phyloP scores from a whole-genome alignment of 371 early-diverging fungal genomes.

The Syncephalastrum sp. region DNA sequence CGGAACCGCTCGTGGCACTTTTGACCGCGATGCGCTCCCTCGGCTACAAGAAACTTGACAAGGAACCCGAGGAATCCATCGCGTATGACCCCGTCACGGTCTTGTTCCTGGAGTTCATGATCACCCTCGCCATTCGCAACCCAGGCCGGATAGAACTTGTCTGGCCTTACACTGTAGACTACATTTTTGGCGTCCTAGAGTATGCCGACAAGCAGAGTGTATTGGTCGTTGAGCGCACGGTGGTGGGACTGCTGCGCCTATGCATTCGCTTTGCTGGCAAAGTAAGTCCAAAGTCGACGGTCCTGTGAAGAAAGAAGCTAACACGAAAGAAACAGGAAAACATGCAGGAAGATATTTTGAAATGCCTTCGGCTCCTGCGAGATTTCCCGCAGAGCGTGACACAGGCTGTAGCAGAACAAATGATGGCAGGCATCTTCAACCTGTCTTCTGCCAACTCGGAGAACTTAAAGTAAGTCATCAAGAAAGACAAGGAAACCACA shows the following conservation, averaged over 20 bases:
- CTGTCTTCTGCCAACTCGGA: constrained; percentile 52
- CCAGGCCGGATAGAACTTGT: constrained; percentile 60
- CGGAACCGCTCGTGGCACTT: constrained; percentile 58
- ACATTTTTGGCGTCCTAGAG: constrained; percentile 68
- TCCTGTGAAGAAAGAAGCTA: background rate
- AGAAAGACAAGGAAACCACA: background rate
- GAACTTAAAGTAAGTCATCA: constrained; percentile 38
- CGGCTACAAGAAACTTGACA: constrained; percentile 32
- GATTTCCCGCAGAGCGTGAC: constrained; percentile 67
- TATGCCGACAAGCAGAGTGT: constrained; percentile 70
- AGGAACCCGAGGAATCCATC: constrained; percentile 42
- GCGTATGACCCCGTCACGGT: constrained; percentile 68
- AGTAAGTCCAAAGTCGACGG: constrained; percentile 24
- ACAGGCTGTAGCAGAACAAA: constrained; percentile 71
- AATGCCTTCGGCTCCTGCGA: constrained; percentile 60
- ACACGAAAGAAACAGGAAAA: constrained; percentile 29
- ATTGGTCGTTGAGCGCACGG: constrained; percentile 73
- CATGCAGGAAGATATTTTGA: constrained; percentile 61
- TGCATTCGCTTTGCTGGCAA: constrained; percentile 71
- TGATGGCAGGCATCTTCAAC: constrained; percentile 78
- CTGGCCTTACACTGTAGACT: constrained; percentile 67
- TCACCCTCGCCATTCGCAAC: constrained; percentile 75
- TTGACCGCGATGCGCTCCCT: constrained; percentile 54
- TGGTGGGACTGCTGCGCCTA: constrained; percentile 72
- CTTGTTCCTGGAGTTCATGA: constrained; percentile 75